Percentiles rank a stretch among this genome's conserved stretches.
phyloP scores from a whole-genome alignment of 768 basidiomycete genomes.

The Pleurotus platypus region DNA sequence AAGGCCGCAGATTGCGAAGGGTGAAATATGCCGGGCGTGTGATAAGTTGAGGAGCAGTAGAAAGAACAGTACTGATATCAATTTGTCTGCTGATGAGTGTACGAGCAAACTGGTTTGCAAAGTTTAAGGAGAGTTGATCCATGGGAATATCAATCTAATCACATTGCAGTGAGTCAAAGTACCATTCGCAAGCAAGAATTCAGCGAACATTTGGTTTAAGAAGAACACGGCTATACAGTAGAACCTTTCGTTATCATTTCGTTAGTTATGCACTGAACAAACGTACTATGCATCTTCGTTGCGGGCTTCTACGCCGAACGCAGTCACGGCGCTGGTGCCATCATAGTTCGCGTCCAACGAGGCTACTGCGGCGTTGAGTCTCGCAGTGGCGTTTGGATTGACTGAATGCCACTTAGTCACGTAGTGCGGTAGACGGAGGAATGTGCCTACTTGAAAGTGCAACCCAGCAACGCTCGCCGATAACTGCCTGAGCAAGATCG shows the following conservation, averaged over 20 bases:
- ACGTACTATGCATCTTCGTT: slow-evolving; percentile 61
- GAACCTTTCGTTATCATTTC: no score
- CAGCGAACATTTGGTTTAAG: slow-evolving; percentile 27
- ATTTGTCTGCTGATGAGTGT: slow-evolving; percentile 20
- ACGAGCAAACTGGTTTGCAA: slow-evolving; percentile 15
- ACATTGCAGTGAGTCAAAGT: neutral
- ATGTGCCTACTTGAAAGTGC: slow-evolving; percentile 45
- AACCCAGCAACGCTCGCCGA: slow-evolving; percentile 51
- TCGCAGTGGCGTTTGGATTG: slow-evolving; percentile 34
- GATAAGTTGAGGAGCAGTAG: slow-evolving; percentile 46
- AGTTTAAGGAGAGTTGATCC: slow-evolving; percentile 1
- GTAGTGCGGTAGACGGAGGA: neutral
- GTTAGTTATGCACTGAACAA: no score
- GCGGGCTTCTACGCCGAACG: slow-evolving; percentile 44
- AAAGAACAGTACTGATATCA: slow-evolving; percentile 32
- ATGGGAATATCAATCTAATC: slow-evolving; percentile 7
- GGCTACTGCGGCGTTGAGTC: slow-evolving; percentile 31
- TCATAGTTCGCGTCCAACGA: slow-evolving; percentile 41
- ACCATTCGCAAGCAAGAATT: slow-evolving; percentile 14
- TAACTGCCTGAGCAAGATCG: slow-evolving; percentile 40
- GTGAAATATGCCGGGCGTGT: slow-evolving; percentile 45
- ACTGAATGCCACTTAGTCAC: slow-evolving; percentile 23
- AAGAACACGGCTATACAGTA: slow-evolving; percentile 27
- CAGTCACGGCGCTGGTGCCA: slow-evolving; percentile 44
- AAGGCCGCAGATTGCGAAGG: slow-evolving; percentile 50